Percentiles rank a stretch among this genome's conserved stretches.
Evolutionary conservation across 2,329 filamentous ascomycete species (phyloP).

Genomic region (Colletotrichum camelliae): DNA sequence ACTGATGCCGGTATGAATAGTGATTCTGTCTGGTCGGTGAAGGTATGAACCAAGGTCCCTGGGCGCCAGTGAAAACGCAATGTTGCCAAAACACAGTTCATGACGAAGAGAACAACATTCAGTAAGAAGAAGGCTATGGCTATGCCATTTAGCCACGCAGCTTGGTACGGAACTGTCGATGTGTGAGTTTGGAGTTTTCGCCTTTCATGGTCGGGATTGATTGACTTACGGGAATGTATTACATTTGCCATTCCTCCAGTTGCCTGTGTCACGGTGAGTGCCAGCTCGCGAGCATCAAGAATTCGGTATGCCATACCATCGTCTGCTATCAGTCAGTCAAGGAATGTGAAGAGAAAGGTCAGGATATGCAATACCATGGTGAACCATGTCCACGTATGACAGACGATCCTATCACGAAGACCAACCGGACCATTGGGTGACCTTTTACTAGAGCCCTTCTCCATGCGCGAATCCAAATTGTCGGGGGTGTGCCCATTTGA

Average conservation of each 20-base stretch:
- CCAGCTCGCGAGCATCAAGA: slow-evolving; percentile 2
- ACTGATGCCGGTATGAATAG: slow-evolving; percentile 76
- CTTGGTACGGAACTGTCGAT: slow-evolving; percentile 60
- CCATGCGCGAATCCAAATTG: slow-evolving; percentile 36
- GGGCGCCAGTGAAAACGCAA: slow-evolving; percentile 74
- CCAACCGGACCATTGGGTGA: slow-evolving; percentile 38
- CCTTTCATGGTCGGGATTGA: slow-evolving; percentile 53
- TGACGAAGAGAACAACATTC: slow-evolving; percentile 67
- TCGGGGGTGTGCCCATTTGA: slow-evolving; percentile 34
- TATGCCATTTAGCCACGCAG: slow-evolving; percentile 62
- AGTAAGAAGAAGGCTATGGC: slow-evolving; percentile 67
- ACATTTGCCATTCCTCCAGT: slow-evolving; percentile 63
- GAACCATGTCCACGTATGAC: slow-evolving; percentile 77
- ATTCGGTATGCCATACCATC: slow-evolving; percentile 31
- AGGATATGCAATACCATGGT: slow-evolving; percentile 51
- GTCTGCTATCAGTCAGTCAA: slow-evolving; percentile 28
- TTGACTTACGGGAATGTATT: slow-evolving; percentile 55
- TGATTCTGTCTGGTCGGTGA: slow-evolving; percentile 78
- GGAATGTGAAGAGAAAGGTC: background rate
- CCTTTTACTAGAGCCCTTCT: slow-evolving; percentile 2
- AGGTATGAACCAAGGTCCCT: slow-evolving; percentile 72
- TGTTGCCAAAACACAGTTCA: slow-evolving; percentile 68
- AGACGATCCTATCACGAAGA: slow-evolving; percentile 56
- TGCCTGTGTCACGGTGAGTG: slow-evolving; percentile 40
- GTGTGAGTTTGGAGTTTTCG: slow-evolving; percentile 53